phyloP scores from a whole-genome alignment of 306 rosid species.

The Arachis hypogaea region DNA sequence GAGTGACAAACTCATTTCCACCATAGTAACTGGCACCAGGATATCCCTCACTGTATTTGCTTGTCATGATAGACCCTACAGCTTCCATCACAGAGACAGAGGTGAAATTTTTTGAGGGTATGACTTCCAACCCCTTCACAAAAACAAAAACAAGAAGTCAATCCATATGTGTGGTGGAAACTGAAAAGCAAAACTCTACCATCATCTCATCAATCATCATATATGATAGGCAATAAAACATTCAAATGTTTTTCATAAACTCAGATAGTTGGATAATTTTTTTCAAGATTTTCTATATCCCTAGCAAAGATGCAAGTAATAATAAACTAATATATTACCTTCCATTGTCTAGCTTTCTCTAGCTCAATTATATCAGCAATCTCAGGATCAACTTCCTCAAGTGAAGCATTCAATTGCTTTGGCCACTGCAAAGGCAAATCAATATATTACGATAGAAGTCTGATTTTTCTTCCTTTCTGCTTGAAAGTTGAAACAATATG shows the following conservation, averaged over 20 bases:
- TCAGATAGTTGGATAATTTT: slow-evolving; percentile 4
- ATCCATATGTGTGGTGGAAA: too few species aligned
- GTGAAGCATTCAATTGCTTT: slow-evolving; percentile 94
- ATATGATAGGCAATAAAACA: neutral
- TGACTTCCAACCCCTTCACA: too few species aligned
- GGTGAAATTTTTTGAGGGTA: too few species aligned
- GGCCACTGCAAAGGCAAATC: slow-evolving; percentile 68
- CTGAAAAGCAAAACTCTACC: neutral
- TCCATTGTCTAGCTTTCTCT: slow-evolving; percentile 97
- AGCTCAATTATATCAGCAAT: slow-evolving; percentile 90
- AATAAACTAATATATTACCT: slow-evolving; percentile 42
- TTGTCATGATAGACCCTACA: too few species aligned
- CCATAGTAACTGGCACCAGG: too few species aligned
- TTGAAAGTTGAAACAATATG: neutral
- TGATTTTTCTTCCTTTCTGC: neutral
- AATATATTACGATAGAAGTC: neutral
- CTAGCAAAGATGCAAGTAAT: neutral
- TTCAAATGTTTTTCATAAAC: neutral
- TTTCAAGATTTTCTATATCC: neutral
- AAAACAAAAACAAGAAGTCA: too few species aligned
- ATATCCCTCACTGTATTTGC: too few species aligned
- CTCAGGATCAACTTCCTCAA: slow-evolving; percentile 86
- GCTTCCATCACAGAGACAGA: too few species aligned
- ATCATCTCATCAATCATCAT: slow-evolving; percentile 1
- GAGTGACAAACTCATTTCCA: too few species aligned